Percentiles rank a stretch among this genome's conserved stretches.
These are phyloP conservation scores for Babesia ovis DNA, from an alignment of 169 alveolate species.

Conservation along the genomic window DNA sequence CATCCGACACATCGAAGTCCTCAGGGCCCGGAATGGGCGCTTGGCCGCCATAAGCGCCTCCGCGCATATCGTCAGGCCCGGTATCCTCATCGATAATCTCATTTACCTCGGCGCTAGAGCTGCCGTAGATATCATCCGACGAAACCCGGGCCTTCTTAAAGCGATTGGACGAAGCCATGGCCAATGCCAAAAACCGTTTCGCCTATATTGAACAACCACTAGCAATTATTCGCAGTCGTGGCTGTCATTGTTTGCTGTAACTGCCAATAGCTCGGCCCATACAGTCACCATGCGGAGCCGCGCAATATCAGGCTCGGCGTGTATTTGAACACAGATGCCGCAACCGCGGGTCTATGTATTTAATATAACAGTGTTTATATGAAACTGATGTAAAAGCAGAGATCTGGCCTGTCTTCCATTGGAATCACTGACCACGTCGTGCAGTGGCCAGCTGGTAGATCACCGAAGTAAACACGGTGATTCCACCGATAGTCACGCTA, in stretches of 20 bases:
- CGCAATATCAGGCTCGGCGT: slow-evolving; percentile 44
- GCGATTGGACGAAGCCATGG: slow-evolving; percentile 3
- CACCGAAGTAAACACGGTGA: no score
- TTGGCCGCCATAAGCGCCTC: background rate
- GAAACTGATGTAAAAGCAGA: no score
- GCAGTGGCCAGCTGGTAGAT: no score
- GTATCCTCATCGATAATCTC: slow-evolving; percentile 28
- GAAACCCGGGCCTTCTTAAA: background rate
- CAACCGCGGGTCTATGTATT: no score
- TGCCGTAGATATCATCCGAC: slow-evolving; percentile 29
- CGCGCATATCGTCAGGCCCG: background rate
- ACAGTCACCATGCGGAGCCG: slow-evolving; percentile 1
- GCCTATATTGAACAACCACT: background rate
- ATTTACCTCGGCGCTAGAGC: slow-evolving; percentile 15
- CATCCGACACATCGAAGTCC: slow-evolving; percentile 16
- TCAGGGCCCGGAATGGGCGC: slow-evolving; percentile 13
- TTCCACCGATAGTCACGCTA: no score
- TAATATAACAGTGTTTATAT: no score
- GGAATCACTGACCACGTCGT: no score
- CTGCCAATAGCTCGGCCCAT: background rate
- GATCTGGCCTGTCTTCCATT: no score
- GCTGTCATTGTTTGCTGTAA: slow-evolving; percentile 7
- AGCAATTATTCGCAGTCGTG: background rate
- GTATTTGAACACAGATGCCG: no score
- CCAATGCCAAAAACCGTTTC: background rate